A percentile compares a stretch with the other conserved stretches of the same genome.
These are phyloP conservation scores for Nakazawaea populi DNA, from an alignment of 805 yeast species.

Conservation along the genomic window DNA sequence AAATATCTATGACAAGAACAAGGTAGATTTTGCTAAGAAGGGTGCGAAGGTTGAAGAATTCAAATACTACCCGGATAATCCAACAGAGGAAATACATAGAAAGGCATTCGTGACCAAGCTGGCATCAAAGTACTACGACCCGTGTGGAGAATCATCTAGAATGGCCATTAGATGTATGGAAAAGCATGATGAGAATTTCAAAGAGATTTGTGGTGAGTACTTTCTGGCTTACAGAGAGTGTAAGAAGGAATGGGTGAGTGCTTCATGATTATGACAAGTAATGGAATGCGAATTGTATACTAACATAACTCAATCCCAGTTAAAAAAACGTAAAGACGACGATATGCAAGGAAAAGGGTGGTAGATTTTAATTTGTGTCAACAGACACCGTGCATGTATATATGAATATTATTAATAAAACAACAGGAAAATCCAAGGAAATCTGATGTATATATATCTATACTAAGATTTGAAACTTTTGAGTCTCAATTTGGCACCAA, in stretches of 20 bases:
- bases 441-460: not conserved
- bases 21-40: constrained; percentile 49
- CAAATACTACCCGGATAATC: constrained; percentile 84
- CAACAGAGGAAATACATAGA: constrained; percentile 65
- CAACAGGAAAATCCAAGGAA: too few species aligned
- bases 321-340: constrained; percentile 8
- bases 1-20: constrained; percentile 25
- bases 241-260: constrained; percentile 61
- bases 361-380: not conserved
- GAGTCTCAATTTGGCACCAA: constrained; percentile 33
- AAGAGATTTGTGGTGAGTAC: constrained; percentile 64
- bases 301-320: not conserved
- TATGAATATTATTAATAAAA: not conserved
- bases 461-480: not conserved
- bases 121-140: constrained; percentile 84
- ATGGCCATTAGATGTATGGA: constrained; percentile 86
- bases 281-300: too few species aligned
- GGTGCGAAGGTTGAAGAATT: constrained; percentile 43
- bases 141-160: constrained; percentile 83
- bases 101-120: constrained; percentile 57
- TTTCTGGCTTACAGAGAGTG: constrained; percentile 94
- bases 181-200: constrained; percentile 65
- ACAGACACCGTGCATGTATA: not conserved
- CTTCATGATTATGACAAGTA: constrained; percentile 7
- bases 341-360: constrained; percentile 9